These are phyloP conservation scores for Knoxdaviesia capensis DNA, from an alignment of 2,329 filamentous ascomycete genomes.

Conservation along the genomic window DNA sequence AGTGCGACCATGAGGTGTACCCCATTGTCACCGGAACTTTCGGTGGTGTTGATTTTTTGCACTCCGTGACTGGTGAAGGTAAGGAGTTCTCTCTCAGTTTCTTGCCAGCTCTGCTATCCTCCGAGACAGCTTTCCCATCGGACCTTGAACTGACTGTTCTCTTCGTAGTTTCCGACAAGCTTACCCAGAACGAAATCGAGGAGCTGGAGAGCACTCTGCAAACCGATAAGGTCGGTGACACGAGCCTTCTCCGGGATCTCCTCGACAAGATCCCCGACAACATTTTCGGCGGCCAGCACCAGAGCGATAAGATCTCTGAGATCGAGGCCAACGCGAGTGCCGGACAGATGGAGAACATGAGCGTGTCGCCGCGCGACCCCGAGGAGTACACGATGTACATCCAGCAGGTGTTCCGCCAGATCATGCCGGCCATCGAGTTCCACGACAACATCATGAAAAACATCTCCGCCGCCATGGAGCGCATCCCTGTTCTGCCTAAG, in stretches of 20 bases:
- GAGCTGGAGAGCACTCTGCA: slow-evolving; percentile 70
- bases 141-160: neutral
- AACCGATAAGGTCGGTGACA: slow-evolving; percentile 40
- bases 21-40: slow-evolving; percentile 83
- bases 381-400: slow-evolving; percentile 72
- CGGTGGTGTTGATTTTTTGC: slow-evolving; percentile 83
- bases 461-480: slow-evolving; percentile 61
- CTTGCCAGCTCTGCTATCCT: neutral
- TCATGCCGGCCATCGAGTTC: slow-evolving; percentile 80
- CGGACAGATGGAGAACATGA: slow-evolving; percentile 55
- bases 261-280: slow-evolving; percentile 66
- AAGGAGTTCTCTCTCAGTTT: slow-evolving; percentile 4
- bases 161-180: slow-evolving; percentile 54
- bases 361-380: slow-evolving; percentile 57
- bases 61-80: slow-evolving; percentile 59
- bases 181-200: slow-evolving; percentile 78
- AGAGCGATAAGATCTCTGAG: slow-evolving; percentile 58
- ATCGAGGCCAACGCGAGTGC: slow-evolving; percentile 57
- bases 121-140: neutral
- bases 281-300: slow-evolving; percentile 55
- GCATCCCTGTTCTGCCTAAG: slow-evolving; percentile 69
- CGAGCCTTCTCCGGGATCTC: slow-evolving; percentile 58
- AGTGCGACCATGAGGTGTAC: slow-evolving; percentile 46
- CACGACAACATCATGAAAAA: slow-evolving; percentile 73
- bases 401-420: slow-evolving; percentile 50